A percentile compares a stretch with the other conserved stretches of the same genome.
Conservation (phyloP, 108 stramenopile species). For the Cyclotella baltica region DNA sequence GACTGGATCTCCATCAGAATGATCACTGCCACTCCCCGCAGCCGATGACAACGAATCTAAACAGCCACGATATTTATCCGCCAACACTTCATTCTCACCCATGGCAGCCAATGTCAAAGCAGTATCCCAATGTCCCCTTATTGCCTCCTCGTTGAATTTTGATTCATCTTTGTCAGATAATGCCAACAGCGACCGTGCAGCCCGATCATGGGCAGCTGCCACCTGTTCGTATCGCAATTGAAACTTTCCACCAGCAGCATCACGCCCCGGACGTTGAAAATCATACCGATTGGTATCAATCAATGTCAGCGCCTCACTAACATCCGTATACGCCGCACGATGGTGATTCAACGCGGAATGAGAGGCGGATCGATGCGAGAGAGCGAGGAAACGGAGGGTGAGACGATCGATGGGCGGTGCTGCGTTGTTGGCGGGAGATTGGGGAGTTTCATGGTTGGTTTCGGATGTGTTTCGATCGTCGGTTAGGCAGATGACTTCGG, state of each 20-base stretch:
- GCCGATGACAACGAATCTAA: constrained; percentile 1
- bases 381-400: constrained; percentile 56
- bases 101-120: constrained; percentile 25
- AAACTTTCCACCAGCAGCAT: not conserved
- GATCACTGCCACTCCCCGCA: not conserved
- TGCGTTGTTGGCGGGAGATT: not conserved
- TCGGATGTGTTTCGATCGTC: constrained; percentile 19
- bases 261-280: constrained; percentile 38
- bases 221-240: constrained; percentile 34
- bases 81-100: constrained; percentile 15
- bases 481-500: constrained; percentile 64
- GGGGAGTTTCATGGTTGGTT: constrained; percentile 1
- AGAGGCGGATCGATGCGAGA: constrained; percentile 73
- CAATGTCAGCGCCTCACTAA: constrained; percentile 57
- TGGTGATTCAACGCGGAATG: constrained; percentile 68
- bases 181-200: constrained; percentile 11
- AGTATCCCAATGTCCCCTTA: constrained; percentile 27
- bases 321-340: constrained; percentile 76
- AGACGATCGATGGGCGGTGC: constrained; percentile 4
- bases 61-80: constrained; percentile 24
- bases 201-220: constrained; percentile 30
- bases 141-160: no score
- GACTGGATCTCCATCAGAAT: not conserved
- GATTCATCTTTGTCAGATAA: not conserved
- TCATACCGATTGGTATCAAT: constrained; percentile 19